Evolutionary conservation across 805 yeast species (phyloP), one percentile per base, ranked within the genome.

Genomic region (Candida vartiovaarae): DNA sequence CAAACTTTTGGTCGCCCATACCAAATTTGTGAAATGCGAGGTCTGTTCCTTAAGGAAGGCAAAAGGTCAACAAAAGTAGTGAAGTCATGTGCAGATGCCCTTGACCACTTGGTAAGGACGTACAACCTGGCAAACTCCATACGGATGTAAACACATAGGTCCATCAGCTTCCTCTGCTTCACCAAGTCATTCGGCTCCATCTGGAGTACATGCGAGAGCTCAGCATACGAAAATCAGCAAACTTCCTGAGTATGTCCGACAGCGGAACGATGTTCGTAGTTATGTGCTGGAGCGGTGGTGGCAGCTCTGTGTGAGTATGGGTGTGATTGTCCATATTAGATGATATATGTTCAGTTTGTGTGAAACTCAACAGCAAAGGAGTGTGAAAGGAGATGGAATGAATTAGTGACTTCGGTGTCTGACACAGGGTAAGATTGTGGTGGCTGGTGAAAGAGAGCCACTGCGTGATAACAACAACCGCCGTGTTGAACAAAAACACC

Each of bases 31-130:
- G 55, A 73, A 90, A 59, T 73, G 74, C 57, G 75, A 78, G 56
- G 86, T 85, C 55, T 88, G 95, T 39, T 80, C 80, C 93, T 71
- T 34, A 93, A 71, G 93, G 95, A 93, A 49, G 85, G 84, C 46
- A 95, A 76, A 23, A 91, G 70, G 65, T 93, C 98, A 44, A 93
- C 89, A 49, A 90, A 70, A 42, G 73, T 74, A 37, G 82, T 78
- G 46, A 91, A 80, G 41, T 83, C 86, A 38, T 77, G 72, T 4
- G 90, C 72, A 31, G 79, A 82, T 9, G 77, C 74, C 4, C 89
- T 77, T 20, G 71, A 64, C 99, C 99, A 93, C 63, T 91, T 90
- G 41, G 84, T 76, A 34, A 93, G 65, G 3, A 95, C 96, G 53
- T 87, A 89, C 3, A 90, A 61, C 60, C 91, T 80, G 47, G 90